These are phyloP conservation scores for Fragaria vesca DNA, from an alignment of 306 rosid species.

Conservation along the genomic window DNA sequence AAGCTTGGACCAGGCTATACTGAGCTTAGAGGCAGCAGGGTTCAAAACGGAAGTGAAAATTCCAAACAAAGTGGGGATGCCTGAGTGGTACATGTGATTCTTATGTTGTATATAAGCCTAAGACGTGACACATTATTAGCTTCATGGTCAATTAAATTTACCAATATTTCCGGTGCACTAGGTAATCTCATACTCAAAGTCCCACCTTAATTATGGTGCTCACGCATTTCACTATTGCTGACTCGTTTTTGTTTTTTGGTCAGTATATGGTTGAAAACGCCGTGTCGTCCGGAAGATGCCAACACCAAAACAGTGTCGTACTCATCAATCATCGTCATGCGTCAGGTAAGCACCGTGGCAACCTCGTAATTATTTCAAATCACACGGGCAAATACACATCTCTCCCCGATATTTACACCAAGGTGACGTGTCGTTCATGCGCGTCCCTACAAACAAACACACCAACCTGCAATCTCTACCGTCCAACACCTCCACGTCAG, in stretches of 20 bases:
- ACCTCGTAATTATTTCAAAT: slow-evolving; percentile 13
- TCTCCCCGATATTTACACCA: slow-evolving; percentile 26
- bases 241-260: not conserved
- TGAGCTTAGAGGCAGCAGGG: slow-evolving; percentile 15
- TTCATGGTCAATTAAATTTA: not conserved
- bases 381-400: not conserved
- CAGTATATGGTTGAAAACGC: not conserved
- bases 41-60: slow-evolving; percentile 30
- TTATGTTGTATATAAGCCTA: slow-evolving; percentile 2
- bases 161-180: not conserved
- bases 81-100: slow-evolving; percentile 2
- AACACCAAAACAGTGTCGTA: not conserved
- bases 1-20: slow-evolving; percentile 42
- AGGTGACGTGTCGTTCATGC: slow-evolving; percentile 46
- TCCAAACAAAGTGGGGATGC: slow-evolving; percentile 10
- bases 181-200: not conserved
- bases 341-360: slow-evolving; percentile 8
- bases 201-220: not conserved
- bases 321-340: not conserved
- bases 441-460: slow-evolving; percentile 68
- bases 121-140: not conserved
- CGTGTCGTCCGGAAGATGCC: not conserved
- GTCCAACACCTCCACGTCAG: slow-evolving; percentile 40
- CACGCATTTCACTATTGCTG: not conserved
- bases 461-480: slow-evolving; percentile 48